Evolutionary conservation across 179 eudicot genomes (phyloP).

Genomic region (Beta lomatogona): DNA sequence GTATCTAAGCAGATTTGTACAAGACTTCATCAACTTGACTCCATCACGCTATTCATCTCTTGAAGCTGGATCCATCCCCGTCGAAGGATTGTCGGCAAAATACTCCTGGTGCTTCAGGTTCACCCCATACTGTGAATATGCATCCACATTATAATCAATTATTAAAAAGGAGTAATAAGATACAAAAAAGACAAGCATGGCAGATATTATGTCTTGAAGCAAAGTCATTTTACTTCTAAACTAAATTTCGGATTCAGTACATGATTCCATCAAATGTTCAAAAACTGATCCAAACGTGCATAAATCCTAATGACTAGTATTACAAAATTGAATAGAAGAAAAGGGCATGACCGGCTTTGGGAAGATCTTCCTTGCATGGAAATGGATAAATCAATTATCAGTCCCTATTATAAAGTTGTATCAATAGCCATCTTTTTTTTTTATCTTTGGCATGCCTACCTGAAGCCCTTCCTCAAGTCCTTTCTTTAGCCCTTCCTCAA

Average conservation of each 20-base stretch:
- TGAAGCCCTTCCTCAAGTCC: too few relatives aligned
- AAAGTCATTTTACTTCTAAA: neutral
- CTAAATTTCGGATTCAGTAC: neutral
- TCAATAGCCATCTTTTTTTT: too few relatives aligned
- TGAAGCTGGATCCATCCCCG: conserved; percentile 69
- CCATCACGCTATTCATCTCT: conserved; percentile 47
- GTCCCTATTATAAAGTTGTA: too few relatives aligned
- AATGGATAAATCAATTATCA: too few relatives aligned
- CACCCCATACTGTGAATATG: conserved; percentile 70
- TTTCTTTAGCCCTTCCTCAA: too few relatives aligned
- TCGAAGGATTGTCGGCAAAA: conserved; percentile 81
- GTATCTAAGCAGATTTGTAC: conserved; percentile 13
- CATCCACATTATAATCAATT: neutral
- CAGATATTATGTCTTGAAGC: conserved; percentile 1
- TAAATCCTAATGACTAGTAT: neutral
- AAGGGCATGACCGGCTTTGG: neutral
- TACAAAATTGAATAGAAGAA: neutral
- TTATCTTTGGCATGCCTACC: too few relatives aligned
- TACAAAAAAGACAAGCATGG: neutral
- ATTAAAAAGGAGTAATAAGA: neutral
- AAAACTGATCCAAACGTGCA: neutral
- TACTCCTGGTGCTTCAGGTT: conserved; percentile 93
- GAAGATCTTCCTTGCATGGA: too few relatives aligned
- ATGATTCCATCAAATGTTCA: neutral
- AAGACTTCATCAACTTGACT: neutral